Conservation (phyloP, 805 yeast genomes). For the Candida michaelii region DNA sequence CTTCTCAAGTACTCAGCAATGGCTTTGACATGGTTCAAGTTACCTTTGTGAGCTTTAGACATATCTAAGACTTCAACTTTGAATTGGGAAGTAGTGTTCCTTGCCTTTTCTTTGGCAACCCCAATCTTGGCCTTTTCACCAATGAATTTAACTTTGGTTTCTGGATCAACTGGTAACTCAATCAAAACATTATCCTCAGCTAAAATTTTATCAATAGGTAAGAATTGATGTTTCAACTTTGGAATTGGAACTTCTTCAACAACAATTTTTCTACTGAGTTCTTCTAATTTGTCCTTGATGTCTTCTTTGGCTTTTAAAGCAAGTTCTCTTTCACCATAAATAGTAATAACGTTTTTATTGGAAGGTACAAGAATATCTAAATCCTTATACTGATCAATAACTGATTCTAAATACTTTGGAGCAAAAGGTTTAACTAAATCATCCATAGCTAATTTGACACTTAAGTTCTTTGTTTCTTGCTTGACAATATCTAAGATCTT, state of each 20-base stretch:
- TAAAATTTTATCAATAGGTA: slow-evolving; percentile 55
- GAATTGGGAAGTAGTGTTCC: slow-evolving; percentile 57
- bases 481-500: slow-evolving; percentile 71
- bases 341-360: slow-evolving; percentile 37
- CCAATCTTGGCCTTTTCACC: slow-evolving; percentile 59
- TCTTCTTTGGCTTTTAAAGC: slow-evolving; percentile 56
- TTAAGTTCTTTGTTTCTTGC: slow-evolving; percentile 64
- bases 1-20: slow-evolving; percentile 66
- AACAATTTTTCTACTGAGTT: slow-evolving; percentile 45
- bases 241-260: slow-evolving; percentile 66
- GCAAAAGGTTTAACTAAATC: slow-evolving; percentile 47
- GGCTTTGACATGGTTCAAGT: slow-evolving; percentile 70
- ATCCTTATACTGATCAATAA: slow-evolving; percentile 21
- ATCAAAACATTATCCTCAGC: slow-evolving; percentile 58
- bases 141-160: slow-evolving; percentile 54
- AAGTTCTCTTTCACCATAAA: slow-evolving; percentile 71
- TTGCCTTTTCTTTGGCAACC: slow-evolving; percentile 63
- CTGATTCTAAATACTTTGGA: slow-evolving; percentile 26
- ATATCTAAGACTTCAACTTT: slow-evolving; percentile 72
- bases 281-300: slow-evolving; percentile 46
- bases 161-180: slow-evolving; percentile 48
- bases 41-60: slow-evolving; percentile 85
- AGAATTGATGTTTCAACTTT: slow-evolving; percentile 63
- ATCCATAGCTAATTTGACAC: slow-evolving; percentile 49
- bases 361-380: slow-evolving; percentile 39